These are phyloP conservation scores for Sporopachydermia quercuum DNA, from an alignment of 805 yeast genomes.

Conservation along the genomic window DNA sequence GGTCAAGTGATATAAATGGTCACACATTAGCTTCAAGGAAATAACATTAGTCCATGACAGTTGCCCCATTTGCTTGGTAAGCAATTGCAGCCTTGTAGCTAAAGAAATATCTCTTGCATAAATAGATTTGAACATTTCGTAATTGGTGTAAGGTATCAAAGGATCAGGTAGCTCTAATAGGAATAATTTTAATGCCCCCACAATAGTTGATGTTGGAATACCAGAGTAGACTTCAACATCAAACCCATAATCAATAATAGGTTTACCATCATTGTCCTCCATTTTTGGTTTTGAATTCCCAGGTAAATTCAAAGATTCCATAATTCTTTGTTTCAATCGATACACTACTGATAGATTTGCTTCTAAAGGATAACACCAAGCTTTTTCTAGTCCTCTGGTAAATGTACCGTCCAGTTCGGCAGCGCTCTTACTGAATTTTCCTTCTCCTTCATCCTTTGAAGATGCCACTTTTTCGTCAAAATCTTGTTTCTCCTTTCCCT, in stretches of 20 bases:
- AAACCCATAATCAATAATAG: constrained; percentile 12
- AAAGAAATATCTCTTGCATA: constrained; percentile 24
- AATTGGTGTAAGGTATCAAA: constrained; percentile 35
- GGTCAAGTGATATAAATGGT: constrained; percentile 43
- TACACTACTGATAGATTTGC: constrained; percentile 40
- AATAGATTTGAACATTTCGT: constrained; percentile 39
- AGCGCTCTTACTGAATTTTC: neutral
- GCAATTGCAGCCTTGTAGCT: constrained; percentile 24
- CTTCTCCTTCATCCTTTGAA: neutral
- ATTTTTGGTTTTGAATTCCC: neutral
- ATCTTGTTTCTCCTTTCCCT: neutral
- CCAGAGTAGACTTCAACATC: constrained; percentile 13
- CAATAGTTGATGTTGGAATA: constrained; percentile 31
- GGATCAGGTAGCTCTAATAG: constrained; percentile 53
- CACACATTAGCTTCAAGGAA: constrained; percentile 47
- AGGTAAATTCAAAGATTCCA: neutral
- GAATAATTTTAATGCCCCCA: constrained; percentile 44
- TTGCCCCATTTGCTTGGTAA: constrained; percentile 41
- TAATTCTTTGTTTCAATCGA: constrained; percentile 31
- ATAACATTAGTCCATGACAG: constrained; percentile 47
- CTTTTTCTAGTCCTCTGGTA: constrained; percentile 39
- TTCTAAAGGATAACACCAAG: constrained; percentile 41
- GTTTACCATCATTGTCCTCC: constrained; percentile 4
- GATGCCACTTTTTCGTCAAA: neutral
- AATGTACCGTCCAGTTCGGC: constrained; percentile 24